Evolutionary conservation across 2,329 filamentous ascomycete species (phyloP), one percentile per base, ranked within the genome.

Genomic region (Fulvia fulva): DNA sequence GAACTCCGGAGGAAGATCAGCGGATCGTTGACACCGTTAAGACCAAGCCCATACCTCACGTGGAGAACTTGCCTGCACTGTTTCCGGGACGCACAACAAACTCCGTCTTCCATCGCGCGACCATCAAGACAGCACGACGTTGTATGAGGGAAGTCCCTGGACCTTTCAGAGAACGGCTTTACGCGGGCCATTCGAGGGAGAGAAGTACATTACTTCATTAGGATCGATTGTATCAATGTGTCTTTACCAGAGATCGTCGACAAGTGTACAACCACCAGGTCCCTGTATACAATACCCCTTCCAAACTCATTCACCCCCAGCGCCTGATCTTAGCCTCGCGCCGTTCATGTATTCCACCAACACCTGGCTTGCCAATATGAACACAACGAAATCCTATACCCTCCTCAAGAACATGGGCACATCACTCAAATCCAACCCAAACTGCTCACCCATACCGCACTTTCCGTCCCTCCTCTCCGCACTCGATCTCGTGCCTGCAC

Each of bases 351-450:
- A 41, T n/a, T n/a, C 37, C 37, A 19, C 37, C 37, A 19, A 41
- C 37, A 7, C 37, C 37, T n/a, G 37, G 37, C 37, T 41, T 41
- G 2, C 37, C 16, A 19, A 37, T 1, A 37, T 37, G 28, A 34
- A 34, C 30, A 34, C 37, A 41, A n/a, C 16, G 5, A 41, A 16
- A 19, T 41, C 37, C 37, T 41, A 41, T 6, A 32, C 45, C 62
- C 57, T 67, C 64, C 57, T 56, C 63, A 75, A 63, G 56, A 75
- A 75, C 2, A 75, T 70, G 2, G 74, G 74, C 46, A 76, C 68
- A 64, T 76, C 74, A 45, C 73, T 74, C 57, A 76, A 59, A 65
- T 75, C 74, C 28, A 76, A 49, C 2, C 74, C 74, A 59, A 65
- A 74, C 2, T 67, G 65, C 60, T 69, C 65, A 16, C 65, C 67